These are phyloP conservation scores for Geum urbanum DNA, from an alignment of 306 rosid species.

Conservation along the genomic window DNA sequence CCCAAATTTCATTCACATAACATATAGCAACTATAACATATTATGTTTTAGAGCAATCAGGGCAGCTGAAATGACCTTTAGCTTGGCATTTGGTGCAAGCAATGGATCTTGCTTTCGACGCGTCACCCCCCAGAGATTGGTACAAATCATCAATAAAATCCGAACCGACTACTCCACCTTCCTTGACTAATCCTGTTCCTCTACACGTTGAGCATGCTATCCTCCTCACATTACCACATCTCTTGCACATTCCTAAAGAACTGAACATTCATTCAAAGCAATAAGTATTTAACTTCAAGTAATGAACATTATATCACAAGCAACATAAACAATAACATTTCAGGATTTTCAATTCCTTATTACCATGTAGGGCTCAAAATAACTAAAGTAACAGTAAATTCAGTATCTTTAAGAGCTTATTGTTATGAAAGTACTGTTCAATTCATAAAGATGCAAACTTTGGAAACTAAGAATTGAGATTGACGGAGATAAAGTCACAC, in stretches of 20 bases:
- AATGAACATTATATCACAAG: neutral
- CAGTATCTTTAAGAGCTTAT: neutral
- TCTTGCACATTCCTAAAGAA: slow-evolving; percentile 76
- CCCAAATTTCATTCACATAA: neutral
- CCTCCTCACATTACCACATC: slow-evolving; percentile 72
- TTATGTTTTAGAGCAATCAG: slow-evolving; percentile 51
- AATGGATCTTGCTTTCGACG: slow-evolving; percentile 31
- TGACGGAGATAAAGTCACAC: neutral
- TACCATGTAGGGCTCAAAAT: neutral
- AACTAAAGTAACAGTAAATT: neutral
- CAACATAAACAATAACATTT: neutral
- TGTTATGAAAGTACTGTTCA: too few species aligned
- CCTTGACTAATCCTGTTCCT: slow-evolving; percentile 63
- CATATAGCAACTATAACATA: slow-evolving; percentile 6
- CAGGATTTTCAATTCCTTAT: too few species aligned
- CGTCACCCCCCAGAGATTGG: slow-evolving; percentile 41
- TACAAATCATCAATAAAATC: slow-evolving; percentile 42
- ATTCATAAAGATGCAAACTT: neutral
- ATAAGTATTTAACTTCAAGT: neutral
- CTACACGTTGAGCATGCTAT: slow-evolving; percentile 66
- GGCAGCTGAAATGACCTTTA: slow-evolving; percentile 73
- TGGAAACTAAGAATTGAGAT: neutral
- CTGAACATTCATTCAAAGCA: slow-evolving; percentile 34
- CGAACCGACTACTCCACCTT: slow-evolving; percentile 47
- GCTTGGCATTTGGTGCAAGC: slow-evolving; percentile 61